Evolutionary conservation across 2,329 filamentous ascomycete genomes (phyloP), one percentile per base, ranked within the genome.

Genomic region (Parasarocladium wereldwijsianum): DNA sequence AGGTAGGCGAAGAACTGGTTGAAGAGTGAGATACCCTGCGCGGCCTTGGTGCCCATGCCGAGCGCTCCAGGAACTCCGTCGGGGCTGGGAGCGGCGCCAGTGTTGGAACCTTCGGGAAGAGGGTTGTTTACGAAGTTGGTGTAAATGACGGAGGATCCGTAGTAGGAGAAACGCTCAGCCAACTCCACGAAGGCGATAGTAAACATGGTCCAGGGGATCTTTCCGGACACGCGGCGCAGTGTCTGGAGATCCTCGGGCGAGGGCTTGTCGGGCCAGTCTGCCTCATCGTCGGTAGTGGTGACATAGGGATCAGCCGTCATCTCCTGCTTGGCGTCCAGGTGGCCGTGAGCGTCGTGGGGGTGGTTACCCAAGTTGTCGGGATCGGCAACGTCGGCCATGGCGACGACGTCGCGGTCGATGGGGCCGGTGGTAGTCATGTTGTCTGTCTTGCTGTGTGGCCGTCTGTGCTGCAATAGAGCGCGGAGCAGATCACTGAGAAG

Each of bases 131-230:
- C 64, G 43, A 71, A 77, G 52, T 76, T 76, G 46, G 69, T 70
- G 67, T 76, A 80, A 17, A 81, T 60, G 18, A 75, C 64, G 24
- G 70, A 66, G 4, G 73, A 75, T 32, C 78, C 79, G 44, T 84
- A 83, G 66, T 82, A 85, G 10, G 73, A 77, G 54, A 81, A 82
- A 28, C 78, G 73, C 55, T 85, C 79, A 55, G 74, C 80, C 33
- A 82, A 57, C 52, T 85, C 79, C 35, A 79, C 70, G 37, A 82
- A 72, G 27, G 75, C 76, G 35, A 85, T 69, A 16, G 71, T 74
- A 54, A 72, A 84, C 34, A 76, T 66, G 32, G 63, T 56, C 64
- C 66, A 73, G 28, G 73, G 71, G 36, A 84, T 68, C 44, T 62
- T 62, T 37, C 70, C 74, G 9, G 72, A 68, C 14, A 79, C 66